Base-by-base conservation (phyloP, 139 green algal species). In the Chlamydomonas asymmetrica region DNA sequence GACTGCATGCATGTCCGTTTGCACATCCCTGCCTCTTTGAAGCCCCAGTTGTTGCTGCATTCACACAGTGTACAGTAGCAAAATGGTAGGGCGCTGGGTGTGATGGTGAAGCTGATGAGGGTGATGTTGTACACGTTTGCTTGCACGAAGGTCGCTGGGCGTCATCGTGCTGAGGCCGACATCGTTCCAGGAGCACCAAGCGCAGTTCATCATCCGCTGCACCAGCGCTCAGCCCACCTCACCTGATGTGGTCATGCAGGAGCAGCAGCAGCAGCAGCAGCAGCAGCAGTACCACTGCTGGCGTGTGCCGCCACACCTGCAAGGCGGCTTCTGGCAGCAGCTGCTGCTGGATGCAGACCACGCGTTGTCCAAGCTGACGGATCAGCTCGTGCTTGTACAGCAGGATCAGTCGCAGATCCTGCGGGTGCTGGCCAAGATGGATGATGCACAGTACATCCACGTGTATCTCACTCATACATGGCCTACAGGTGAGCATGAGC, bases 371-470 rank as follows among this genome's bases (percentile, higher is more conserved):
- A 60, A 67, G 48, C 61, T 81, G 5, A 72, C 27, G 0, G 74
- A 83, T 10, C 64, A 74, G 66, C 74, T 79, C 27, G 50, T 88
- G 60, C 69, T 87, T 56, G 56, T 63, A 7, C 3, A 56, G 1
- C 3, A 57, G 2, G 23, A 48, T 23, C 59, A 40, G n/a, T 18
- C 2, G n/a, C 10, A 25, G 4, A 9, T 63, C 1, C 18, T 60
- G 6, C 3, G 6, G 13, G 49, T 84, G 5, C 72, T 91, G 4
- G 34, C 63, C 54, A 88, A 87, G 64, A 65, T 88, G 59, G 86
- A 88, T 65, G 29, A 35, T 0, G 40, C 34, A 2, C 18, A 61
- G 1, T 86, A 78, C 72, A 84, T 87, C 32, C 82, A 88, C 43
- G 62, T 29, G 2, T 79, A 43, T n/a, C n/a, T n/a, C n/a, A n/a